Percentiles rank a stretch among this genome's conserved stretches.
Evolutionary conservation across 2,329 filamentous ascomycete species (phyloP).

Genomic region (Alternaria triticina): DNA sequence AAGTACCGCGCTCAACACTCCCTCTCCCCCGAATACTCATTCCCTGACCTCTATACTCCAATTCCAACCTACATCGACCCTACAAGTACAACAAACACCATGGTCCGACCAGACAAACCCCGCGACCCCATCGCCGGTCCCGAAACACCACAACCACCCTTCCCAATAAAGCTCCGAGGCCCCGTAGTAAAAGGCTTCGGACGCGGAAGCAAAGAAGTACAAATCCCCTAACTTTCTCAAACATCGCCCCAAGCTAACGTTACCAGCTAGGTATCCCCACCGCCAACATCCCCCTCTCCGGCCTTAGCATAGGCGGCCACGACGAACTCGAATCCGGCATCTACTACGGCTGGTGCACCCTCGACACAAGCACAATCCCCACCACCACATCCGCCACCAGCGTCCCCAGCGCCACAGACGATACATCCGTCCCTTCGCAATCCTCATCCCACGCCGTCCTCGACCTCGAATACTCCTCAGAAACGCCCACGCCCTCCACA

Average conservation of each 20-base stretch:
- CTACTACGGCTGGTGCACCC: constrained; percentile 90
- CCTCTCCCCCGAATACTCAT: not conserved
- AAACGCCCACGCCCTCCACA: constrained; percentile 17
- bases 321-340: constrained; percentile 75
- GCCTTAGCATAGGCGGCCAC: constrained; percentile 72
- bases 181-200: constrained; percentile 93
- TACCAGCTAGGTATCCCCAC: constrained; percentile 89
- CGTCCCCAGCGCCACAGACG: constrained; percentile 24
- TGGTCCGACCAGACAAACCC: constrained; percentile 33
- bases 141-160: constrained; percentile 74
- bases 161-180: constrained; percentile 82
- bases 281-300: constrained; percentile 77
- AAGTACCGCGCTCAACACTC: constrained; percentile 2
- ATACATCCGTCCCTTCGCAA: constrained; percentile 16
- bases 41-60: not conserved
- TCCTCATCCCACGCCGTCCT: constrained; percentile 38
- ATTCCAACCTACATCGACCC: no score
- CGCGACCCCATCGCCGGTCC: constrained; percentile 69
- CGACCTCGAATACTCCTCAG: constrained; percentile 31
- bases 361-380: constrained; percentile 59
- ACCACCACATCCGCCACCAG: constrained; percentile 40
- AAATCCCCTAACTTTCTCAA: not conserved
- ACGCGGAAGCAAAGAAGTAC: constrained; percentile 87
- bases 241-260: not conserved
- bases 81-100: constrained; percentile 4